A percentile compares a stretch with the other conserved stretches of the same genome.
phyloP scores from a whole-genome alignment of 768 basidiomycete genomes.

The Naematelia encephala region DNA sequence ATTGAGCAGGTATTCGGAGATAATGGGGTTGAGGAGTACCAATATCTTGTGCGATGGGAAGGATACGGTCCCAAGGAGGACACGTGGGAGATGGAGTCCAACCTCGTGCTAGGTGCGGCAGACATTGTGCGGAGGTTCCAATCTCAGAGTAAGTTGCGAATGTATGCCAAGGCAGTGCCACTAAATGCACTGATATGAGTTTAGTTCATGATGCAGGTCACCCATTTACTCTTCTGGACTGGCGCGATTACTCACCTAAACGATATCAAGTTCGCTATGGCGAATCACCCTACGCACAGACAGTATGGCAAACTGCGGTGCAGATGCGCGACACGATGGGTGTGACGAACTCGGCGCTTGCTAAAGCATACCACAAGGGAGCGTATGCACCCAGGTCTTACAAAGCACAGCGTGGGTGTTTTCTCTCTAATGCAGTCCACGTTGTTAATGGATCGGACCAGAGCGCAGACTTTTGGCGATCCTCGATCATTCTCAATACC shows the following conservation, averaged over 20 bases:
- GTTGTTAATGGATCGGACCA: too few species aligned
- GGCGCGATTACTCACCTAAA: background rate
- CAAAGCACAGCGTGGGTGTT: too few species aligned
- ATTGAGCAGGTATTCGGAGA: conserved; percentile 2
- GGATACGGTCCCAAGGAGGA: conserved; percentile 29
- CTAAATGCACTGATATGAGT: background rate
- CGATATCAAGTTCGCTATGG: conserved; percentile 17
- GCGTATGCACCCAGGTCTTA: too few species aligned
- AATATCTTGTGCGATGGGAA: conserved; percentile 33
- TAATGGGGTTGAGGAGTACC: conserved; percentile 16
- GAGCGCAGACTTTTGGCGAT: too few species aligned
- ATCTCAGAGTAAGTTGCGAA: conserved; percentile 19
- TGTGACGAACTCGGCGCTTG: too few species aligned
- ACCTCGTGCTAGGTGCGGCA: conserved; percentile 15
- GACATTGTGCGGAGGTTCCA: conserved; percentile 16
- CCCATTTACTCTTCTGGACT: conserved; percentile 18
- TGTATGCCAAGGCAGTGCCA: background rate
- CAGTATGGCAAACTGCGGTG: conserved; percentile 12
- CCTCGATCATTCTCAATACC: too few species aligned
- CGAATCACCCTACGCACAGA: conserved; percentile 7
- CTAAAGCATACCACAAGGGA: too few species aligned
- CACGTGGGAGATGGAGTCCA: conserved; percentile 26
- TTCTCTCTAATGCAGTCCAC: too few species aligned
- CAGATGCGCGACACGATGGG: too few species aligned
- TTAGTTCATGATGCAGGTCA: conserved; percentile 2